Base-by-base conservation (phyloP, 768 basidiomycete genomes). In the Boletus eberwhitei region DNA sequence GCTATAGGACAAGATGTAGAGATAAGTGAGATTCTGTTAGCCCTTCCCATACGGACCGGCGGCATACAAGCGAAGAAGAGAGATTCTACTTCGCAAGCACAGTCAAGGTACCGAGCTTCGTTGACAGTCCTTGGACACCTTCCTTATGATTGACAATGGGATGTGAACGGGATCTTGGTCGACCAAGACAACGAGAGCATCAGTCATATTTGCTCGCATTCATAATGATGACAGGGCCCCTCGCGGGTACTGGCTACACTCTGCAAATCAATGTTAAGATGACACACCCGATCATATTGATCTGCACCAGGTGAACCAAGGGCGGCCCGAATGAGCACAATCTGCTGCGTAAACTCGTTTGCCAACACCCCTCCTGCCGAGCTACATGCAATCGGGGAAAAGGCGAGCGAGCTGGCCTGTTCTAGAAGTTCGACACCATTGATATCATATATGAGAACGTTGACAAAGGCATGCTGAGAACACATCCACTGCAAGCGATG, bases 401-500 rank as follows among this genome's bases (percentile, higher is more conserved):
- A 65, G 54, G 12, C 64, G 57, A 12, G 47, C 42, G 19, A 63
- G 32, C 44, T 58, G 53, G 3, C 53, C 2, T 29, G 29, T 29
- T 64, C 66, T 1, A 73, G 58, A 61, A 71, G 71, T 45, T 73
- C 66, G 7, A 74, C 56, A 24, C 61, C 65, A 14, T 36, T 44
- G 16, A 55, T 40, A 13, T 22, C 22, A 3, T 22, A 3, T 2
- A 22, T 51, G 52, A 26, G 57, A 17, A 5, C 40, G 34, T 1
- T 35, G 16, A 3, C 38, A 53, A 21, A 65, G 66, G 39, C 56
- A 54, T 2, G 19, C 19, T 12, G 38, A 39, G 11, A 39, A 39
- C 11, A 19, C 38, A 5, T 39, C 38, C 38, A 39, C 38, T 39
- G 38, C 38, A 9, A 39, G 38, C 4, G 38, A 39, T 1, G 38